phyloP scores from a whole-genome alignment of 768 basidiomycete genomes.

The Agaricus subrufescens region DNA sequence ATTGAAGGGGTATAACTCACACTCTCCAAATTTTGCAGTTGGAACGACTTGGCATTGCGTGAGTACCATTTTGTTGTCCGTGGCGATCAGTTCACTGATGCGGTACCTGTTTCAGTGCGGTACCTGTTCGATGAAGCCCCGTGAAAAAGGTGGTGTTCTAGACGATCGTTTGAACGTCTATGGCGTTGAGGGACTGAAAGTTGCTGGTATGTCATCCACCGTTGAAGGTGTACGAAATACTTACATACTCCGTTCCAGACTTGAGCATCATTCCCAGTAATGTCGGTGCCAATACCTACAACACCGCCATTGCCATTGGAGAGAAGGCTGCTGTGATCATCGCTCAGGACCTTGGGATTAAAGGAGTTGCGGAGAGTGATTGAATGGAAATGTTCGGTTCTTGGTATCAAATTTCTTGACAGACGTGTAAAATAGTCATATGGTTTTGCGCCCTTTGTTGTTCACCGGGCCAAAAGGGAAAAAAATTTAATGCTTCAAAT shows the following conservation, averaged over 20 bases:
- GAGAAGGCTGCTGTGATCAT: slow-evolving; percentile 63
- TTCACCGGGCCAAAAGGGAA: no score
- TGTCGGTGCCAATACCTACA: slow-evolving; percentile 38
- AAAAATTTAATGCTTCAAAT: no score
- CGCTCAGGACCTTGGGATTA: slow-evolving; percentile 42
- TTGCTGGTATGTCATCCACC: slow-evolving; percentile 26
- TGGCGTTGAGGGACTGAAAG: slow-evolving; percentile 51
- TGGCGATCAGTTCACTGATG: no score
- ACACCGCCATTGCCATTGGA: slow-evolving; percentile 42
- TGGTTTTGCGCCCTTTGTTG: no score
- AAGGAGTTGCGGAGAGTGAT: slow-evolving; percentile 14
- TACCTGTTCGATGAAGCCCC: slow-evolving; percentile 66
- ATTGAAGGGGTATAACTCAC: neutral
- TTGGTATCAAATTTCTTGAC: no score
- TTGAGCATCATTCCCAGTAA: slow-evolving; percentile 35
- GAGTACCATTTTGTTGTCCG: neutral
- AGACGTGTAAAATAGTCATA: no score
- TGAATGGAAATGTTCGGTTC: neutral
- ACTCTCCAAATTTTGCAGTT: slow-evolving; percentile 17
- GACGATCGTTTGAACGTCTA: slow-evolving; percentile 61
- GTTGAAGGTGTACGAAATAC: no score
- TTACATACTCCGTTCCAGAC: slow-evolving; percentile 19
- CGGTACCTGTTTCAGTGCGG: slow-evolving; percentile 37
- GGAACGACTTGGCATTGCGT: slow-evolving; percentile 44
- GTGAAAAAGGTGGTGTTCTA: slow-evolving; percentile 54